Percentiles rank a stretch among this genome's conserved stretches.
These are phyloP conservation scores for Chenopodium formosanum DNA, from an alignment of 148 eudicot species.

Conservation along the genomic window DNA sequence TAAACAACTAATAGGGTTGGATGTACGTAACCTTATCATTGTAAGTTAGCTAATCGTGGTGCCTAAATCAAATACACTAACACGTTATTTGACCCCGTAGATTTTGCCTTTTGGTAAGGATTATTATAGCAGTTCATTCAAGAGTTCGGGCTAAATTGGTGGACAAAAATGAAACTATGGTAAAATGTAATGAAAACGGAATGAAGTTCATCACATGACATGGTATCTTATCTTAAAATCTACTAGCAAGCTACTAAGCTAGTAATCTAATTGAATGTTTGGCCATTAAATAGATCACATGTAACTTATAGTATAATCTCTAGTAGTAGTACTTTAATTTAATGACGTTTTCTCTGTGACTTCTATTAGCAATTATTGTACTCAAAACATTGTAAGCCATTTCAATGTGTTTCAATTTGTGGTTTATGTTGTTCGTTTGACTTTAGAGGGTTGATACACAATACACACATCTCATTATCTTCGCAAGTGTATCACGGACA, in stretches of 20 bases:
- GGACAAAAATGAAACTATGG: neutral
- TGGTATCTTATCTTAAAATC: neutral
- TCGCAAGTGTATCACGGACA: too few species aligned
- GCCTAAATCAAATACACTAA: too few species aligned
- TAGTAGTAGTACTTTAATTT: neutral
- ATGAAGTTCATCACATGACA: slow-evolving; percentile 6
- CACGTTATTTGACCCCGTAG: too few species aligned
- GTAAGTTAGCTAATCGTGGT: too few species aligned
- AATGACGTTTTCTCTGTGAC: slow-evolving; percentile 4
- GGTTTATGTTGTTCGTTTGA: neutral
- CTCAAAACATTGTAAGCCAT: neutral
- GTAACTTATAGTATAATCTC: neutral
- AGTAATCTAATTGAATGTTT: neutral
- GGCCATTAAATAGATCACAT: slow-evolving; percentile 23
- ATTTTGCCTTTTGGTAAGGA: too few species aligned
- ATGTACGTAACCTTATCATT: too few species aligned
- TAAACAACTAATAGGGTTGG: too few species aligned
- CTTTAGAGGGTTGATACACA: too few species aligned
- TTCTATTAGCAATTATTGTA: neutral
- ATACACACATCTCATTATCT: too few species aligned
- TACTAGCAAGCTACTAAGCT: neutral
- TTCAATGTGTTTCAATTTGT: neutral
- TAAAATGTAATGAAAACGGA: neutral
- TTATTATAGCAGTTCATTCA: neutral
- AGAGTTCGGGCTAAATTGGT: neutral